phyloP scores from a whole-genome alignment of 805 yeast genomes.

The Schizosaccharomyces octosporus region DNA sequence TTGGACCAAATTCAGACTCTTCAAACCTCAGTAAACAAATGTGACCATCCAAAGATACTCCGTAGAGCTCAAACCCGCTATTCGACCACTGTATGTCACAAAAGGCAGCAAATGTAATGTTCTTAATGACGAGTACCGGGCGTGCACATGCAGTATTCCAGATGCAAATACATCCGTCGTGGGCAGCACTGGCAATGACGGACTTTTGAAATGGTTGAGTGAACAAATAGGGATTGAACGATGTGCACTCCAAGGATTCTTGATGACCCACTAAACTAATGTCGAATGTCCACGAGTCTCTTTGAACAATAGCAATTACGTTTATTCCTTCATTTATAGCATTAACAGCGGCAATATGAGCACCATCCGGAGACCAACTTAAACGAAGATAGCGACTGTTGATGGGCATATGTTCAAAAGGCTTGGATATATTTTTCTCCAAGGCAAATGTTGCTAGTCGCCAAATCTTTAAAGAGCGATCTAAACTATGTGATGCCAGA shows the following conservation, averaged over 20 bases:
- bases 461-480: conserved; percentile 67
- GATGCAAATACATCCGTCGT: conserved; percentile 63
- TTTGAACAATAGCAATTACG: conserved; percentile 30
- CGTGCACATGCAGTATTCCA: conserved; percentile 63
- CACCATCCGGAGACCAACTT: conserved; percentile 62
- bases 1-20: neutral
- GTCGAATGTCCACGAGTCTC: conserved; percentile 45
- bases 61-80: neutral
- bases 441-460: conserved; percentile 56
- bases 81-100: neutral
- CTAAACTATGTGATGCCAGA: conserved; percentile 72
- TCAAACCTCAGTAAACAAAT: neutral
- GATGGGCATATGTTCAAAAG: conserved; percentile 70
- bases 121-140: conserved; percentile 23
- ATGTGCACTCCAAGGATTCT: conserved; percentile 40
- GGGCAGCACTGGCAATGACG: conserved; percentile 81
- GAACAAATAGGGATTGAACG: conserved; percentile 23
- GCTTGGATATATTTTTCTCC: conserved; percentile 61
- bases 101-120: neutral
- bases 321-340: conserved; percentile 44
- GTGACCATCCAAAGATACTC: neutral
- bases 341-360: conserved; percentile 44
- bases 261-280: conserved; percentile 43
- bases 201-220: conserved; percentile 16
- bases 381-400: conserved; percentile 61